Base-by-base conservation (phyloP, 805 yeast species). In the Wickerhamomyces pijperi region DNA sequence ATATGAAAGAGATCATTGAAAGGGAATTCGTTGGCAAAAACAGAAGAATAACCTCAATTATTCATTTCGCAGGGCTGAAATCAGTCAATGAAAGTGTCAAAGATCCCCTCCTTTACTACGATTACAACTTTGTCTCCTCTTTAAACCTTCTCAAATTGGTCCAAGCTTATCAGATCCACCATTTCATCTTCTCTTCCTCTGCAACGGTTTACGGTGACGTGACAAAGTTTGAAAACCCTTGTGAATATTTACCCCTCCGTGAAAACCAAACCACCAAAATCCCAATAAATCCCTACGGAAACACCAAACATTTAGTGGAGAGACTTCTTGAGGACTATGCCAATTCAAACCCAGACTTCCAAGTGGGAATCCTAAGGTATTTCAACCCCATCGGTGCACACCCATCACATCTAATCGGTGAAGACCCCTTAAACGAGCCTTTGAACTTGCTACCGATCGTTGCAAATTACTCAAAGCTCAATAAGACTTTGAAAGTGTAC, bases 371-470 rank as follows among this genome's bases (percentile, higher is more conserved):
- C 37, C 63, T 84, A 51, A 70, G 92, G 41, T 84, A 82, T 60
- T 83, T 82, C 64, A 82, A 83, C 53, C 92, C 94, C 28, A 80
- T 82, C 47, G 94, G 94, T 31, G 90, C 92, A 15, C 94, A 83
- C 54, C 83, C 88, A 3, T 74, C 85, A 2, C 92, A 92, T 12
- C 59, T 75, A 28, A 67, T 83, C 43, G 94, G 94, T 31, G 94
- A 84, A 53, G 88, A 82, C 55, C 88, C 88, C 6, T 63, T 73
- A 43, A 88, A 88, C 13, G 67, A 76, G 38, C 90, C 94, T 36
- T 81, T 80, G 60, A 82, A 83, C 49, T 60, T 83, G 48, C 64
- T 84, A 46, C 92, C 92, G 4, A 78, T 64, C 54, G 65, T 83
- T 54, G 19, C 43, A 11, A 39, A 36, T 15, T 9, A 40, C 3